Evolutionary conservation across 2,329 filamentous ascomycete species (phyloP).

Genomic region (Talaromyces amestolkiae): DNA sequence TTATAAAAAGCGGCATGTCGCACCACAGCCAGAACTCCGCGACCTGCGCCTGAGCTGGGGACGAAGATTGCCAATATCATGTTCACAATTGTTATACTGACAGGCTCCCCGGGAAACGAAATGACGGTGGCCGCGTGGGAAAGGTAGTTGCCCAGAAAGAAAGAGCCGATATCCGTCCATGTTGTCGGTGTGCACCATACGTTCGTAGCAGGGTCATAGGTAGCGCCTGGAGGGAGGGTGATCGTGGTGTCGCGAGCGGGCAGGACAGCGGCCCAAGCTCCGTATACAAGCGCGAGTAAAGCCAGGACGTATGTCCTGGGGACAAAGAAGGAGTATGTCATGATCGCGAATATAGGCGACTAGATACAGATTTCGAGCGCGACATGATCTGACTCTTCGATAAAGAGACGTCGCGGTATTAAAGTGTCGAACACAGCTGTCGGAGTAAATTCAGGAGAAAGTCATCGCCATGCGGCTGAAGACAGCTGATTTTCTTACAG

Average conservation of each 20-base stretch:
- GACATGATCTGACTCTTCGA: not conserved
- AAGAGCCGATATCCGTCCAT: conserved; percentile 27
- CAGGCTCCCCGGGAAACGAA: conserved; percentile 30
- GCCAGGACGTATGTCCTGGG: not conserved
- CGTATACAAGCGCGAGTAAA: not conserved
- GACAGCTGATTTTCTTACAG: not conserved
- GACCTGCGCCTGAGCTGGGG: conserved; percentile 26
- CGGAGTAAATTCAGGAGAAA: not conserved
- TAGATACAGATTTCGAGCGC: not conserved
- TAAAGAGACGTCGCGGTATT: not conserved
- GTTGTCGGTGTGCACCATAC: conserved; percentile 13
- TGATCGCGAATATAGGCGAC: conserved; percentile 24
- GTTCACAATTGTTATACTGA: conserved; percentile 19
- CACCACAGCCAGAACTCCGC: conserved; percentile 30
- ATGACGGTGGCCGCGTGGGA: conserved; percentile 37
- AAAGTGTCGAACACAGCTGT: too few species aligned
- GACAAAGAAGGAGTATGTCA: not conserved
- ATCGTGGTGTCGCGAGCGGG: not conserved
- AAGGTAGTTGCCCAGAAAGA: conserved; percentile 38
- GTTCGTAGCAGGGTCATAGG: not conserved
- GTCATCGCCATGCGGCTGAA: not conserved
- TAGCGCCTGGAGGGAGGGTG: conserved; percentile 1
- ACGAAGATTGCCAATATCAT: conserved; percentile 27
- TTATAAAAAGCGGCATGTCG: conserved; percentile 21
- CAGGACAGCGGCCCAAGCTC: not conserved